Base-by-base conservation (phyloP, 2,329 filamentous ascomycete species). In the Phaeosphaeriaceae sp. region DNA sequence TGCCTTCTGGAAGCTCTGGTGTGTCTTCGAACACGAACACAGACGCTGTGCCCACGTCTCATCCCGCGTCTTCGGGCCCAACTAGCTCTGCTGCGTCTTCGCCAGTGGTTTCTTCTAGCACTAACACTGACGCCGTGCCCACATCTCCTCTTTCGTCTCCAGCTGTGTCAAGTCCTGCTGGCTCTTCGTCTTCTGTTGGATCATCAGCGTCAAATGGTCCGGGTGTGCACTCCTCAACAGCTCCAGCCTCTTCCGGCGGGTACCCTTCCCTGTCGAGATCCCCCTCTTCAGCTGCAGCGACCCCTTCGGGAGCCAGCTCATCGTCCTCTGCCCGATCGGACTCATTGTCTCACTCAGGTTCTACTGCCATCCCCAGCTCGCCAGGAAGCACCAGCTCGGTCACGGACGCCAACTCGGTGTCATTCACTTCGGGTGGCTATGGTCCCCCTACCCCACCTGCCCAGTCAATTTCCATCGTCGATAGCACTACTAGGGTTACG, bases 401-500 rank as follows among this genome's bases (percentile, higher is more conserved):
- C 11, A 36, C 31, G 31, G 31, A 36, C 11, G 31, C 58, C 66
- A 6, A 50, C 52, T 11, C 31, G 53, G 25, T 57, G 53, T 6
- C 57, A 60, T 22, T 40, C 36, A 68, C 61, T 41, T 60, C 67
- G 13, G 54, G 17, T 2, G 22, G 48, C 21, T 61, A 60, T 19
- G 48, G 25, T n/a, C 54, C 56, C 47, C 51, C 62, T 2, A 47
- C 51, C 17, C 27, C 50, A 7, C 56, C 66, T 47, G 49, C 52
- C 24, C 60, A 52, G 31, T 66, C 63, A 11, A 46, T 49, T 15
- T 60, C 63, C 22, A 41, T 52, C 44, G 25, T 49, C 24, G 54
- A 67, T 56, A 64, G 61, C 52, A 71, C 68, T 53, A 67, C 61
- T 61, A 60, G 58, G 24, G 60, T 73, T 51, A 72, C 68, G 51